Base-by-base conservation (phyloP, 805 yeast species). In the Crinitomyces ghanaensis region DNA sequence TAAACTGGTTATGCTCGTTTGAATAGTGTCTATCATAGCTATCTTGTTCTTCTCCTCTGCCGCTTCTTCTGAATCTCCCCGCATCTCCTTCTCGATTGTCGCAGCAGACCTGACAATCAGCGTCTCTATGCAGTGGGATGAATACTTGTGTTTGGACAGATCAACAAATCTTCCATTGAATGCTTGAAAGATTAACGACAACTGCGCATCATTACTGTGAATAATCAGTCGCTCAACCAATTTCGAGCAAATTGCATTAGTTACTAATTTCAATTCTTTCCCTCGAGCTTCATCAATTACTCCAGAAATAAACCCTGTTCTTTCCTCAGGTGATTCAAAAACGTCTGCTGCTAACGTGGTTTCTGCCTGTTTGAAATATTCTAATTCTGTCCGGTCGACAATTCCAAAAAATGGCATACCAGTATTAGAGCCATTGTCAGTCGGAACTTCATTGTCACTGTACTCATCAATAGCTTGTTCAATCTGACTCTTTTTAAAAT, bases 321-420 rank as follows among this genome's bases (percentile, higher is more conserved):
- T 70, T 42, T 86, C 96, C 35, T 82, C 94, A 3, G 70, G 65
- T 12, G 65, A 59, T 13, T 71, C 81, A 50, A 88, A 83, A 0
- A 91, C 78, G 56, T 85, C 74, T 26, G 84, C 68, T 29, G 85
- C 77, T 27, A 88, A 62, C 0, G 91, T 80, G 3, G 85, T 71
- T 56, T 88, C 97, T 0, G 96, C 94, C 48, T 78, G 84, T 49
- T 83, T 84, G 65, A 88, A 91, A 56, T 91, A 88, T 41, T 85
- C 95, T 26, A 83, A 59, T 55, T 88, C 97, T 19, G 72, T 68
- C 3, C 85, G 57, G 53, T 84, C 94, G 7, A 88, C 77, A 23
- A 88, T 65, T 15, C 98, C 98, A 54, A 77, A 91, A 51, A 86
- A 88, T n/a, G n/a, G n/a, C n/a, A n/a, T n/a, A n/a, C n/a, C n/a